Conservation (phyloP, 2,329 filamentous ascomycete species). For the Ceratocystis cacaofunesta region DNA sequence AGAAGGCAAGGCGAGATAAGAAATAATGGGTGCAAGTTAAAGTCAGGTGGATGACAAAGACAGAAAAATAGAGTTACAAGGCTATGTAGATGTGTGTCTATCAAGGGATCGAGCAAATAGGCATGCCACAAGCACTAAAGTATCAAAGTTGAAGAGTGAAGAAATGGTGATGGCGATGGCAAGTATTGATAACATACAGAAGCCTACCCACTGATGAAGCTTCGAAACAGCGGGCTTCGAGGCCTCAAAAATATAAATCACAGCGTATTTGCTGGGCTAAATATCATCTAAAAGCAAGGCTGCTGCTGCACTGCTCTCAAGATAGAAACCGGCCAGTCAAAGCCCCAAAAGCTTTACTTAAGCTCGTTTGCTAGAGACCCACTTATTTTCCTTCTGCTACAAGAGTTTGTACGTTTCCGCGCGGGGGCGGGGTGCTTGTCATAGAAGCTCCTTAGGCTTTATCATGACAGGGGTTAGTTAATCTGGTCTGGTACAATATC, state of each 20-base stretch:
- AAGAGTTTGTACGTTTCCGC: too few species aligned
- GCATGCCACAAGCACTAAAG: not conserved
- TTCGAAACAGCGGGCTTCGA: not conserved
- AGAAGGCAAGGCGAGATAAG: not conserved
- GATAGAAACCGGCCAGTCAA: too few species aligned
- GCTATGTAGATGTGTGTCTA: not conserved
- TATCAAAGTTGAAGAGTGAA: not conserved
- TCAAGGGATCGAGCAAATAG: not conserved
- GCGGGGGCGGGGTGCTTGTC: too few species aligned
- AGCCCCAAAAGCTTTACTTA: too few species aligned
- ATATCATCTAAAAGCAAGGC: not conserved
- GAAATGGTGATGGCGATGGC: not conserved
- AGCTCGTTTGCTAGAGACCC: constrained; percentile 5
- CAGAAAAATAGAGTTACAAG: not conserved
- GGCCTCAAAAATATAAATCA: not conserved
- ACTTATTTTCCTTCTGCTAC: too few species aligned
- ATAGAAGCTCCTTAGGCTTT: too few species aligned
- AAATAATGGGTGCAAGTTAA: not conserved
- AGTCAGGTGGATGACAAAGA: not conserved
- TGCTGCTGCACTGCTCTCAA: too few species aligned
- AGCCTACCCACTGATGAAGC: not conserved
- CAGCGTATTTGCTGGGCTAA: not conserved
- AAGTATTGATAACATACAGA: not conserved
- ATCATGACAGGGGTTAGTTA: too few species aligned
- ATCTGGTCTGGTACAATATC: too few species aligned